These are phyloP conservation scores for Geranomyces michiganensis DNA, from an alignment of 192 early-diverging fungal genomes.

Conservation along the genomic window DNA sequence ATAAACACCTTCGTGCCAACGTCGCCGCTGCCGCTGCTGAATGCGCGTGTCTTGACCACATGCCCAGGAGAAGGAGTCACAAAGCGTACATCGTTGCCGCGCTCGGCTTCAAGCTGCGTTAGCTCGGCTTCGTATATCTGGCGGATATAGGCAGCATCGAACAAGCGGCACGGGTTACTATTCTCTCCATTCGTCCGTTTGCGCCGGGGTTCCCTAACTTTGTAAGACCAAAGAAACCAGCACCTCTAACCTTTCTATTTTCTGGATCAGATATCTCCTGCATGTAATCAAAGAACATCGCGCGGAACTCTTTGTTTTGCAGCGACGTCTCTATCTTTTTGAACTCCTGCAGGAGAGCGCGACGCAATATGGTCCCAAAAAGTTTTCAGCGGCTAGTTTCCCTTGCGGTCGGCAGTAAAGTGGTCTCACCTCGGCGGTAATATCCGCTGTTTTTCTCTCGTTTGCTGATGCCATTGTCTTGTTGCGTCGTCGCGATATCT, in stretches of 20 bases:
- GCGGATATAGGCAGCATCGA: neutral
- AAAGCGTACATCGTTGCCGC: conserved; percentile 55
- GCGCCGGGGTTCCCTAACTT: too few relatives aligned
- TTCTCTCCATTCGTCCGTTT: too few relatives aligned
- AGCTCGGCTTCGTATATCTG: conserved; percentile 61
- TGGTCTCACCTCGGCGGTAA: neutral
- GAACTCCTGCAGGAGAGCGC: conserved; percentile 51
- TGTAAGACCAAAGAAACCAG: neutral
- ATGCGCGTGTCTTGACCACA: conserved; percentile 49
- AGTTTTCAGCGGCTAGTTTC: neutral
- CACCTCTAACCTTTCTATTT: conserved; percentile 44
- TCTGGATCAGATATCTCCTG: conserved; percentile 62
- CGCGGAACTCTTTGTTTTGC: conserved; percentile 57
- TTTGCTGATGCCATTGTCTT: conserved; percentile 4
- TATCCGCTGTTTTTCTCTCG: neutral
- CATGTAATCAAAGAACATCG: conserved; percentile 59
- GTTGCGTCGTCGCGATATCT: neutral
- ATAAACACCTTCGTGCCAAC: conserved; percentile 52
- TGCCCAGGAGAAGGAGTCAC: conserved; percentile 52
- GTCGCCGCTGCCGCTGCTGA: conserved; percentile 17
- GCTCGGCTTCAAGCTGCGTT: conserved; percentile 50
- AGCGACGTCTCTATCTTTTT: conserved; percentile 51
- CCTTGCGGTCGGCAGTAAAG: neutral
- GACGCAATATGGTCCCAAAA: too few relatives aligned
- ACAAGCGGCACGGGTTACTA: too few relatives aligned